These are phyloP conservation scores for Punica granatum DNA, from an alignment of 345 rosid species.

Conservation along the genomic window DNA sequence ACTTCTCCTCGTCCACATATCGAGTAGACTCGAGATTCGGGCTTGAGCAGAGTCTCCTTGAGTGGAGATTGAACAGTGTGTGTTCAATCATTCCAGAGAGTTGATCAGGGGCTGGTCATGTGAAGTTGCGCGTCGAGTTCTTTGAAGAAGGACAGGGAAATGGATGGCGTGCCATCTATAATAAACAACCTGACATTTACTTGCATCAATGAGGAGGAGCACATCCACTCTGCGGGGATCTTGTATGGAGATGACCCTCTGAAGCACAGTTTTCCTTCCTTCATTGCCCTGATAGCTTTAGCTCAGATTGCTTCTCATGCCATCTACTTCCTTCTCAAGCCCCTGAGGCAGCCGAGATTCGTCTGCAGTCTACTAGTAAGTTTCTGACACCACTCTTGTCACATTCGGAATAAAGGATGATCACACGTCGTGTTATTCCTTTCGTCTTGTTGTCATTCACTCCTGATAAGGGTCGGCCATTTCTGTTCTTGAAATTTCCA, in stretches of 20 bases:
- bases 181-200: not conserved
- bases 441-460: too few relatives aligned
- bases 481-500: too few relatives aligned
- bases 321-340: conserved; percentile 20
- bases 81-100: not conserved
- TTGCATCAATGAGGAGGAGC: not conserved
- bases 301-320: not conserved
- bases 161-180: not conserved
- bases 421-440: too few relatives aligned
- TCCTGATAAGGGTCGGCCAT: too few relatives aligned
- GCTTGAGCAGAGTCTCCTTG: not conserved
- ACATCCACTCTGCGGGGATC: not conserved
- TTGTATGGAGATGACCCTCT: conserved; percentile 2
- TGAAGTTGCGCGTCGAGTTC: not conserved
- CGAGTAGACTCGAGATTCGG: not conserved
- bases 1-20: not conserved
- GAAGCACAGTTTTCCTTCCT: not conserved
- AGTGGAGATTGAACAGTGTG: not conserved
- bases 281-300: conserved; percentile 15
- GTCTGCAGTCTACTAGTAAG: conserved; percentile 25
- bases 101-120: not conserved
- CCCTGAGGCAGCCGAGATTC: conserved; percentile 20
- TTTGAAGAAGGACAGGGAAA: not conserved
- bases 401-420: too few relatives aligned
- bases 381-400: not conserved